A percentile compares a stretch with the other conserved stretches of the same genome.
Evolutionary conservation across 1,139 yeast genomes (phyloP).

Genomic region (Zygoascus meyerae): DNA sequence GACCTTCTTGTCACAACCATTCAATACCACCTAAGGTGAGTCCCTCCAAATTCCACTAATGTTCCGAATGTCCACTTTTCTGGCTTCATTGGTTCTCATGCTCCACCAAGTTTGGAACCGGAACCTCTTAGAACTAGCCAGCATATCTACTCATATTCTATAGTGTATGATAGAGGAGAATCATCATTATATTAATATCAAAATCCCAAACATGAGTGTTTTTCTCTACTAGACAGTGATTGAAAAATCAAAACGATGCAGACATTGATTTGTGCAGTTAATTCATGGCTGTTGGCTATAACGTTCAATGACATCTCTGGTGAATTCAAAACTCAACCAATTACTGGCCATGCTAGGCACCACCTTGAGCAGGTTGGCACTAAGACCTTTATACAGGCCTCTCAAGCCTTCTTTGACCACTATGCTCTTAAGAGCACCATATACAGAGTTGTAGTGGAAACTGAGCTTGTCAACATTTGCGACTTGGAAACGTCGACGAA

Average conservation of each 20-base stretch:
- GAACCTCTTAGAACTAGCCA: too few relatives aligned
- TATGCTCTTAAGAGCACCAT: constrained; percentile 65
- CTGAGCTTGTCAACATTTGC: constrained; percentile 83
- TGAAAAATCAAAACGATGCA: neutral
- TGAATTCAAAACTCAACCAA: constrained; percentile 78
- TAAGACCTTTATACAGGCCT: constrained; percentile 84
- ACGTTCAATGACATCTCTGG: constrained; percentile 38
- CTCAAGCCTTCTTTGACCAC: constrained; percentile 64
- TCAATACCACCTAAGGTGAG: too few relatives aligned
- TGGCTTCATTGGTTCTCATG: too few relatives aligned
- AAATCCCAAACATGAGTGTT: too few relatives aligned
- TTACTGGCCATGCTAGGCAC: constrained; percentile 95
- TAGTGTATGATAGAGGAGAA: neutral
- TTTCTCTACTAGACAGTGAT: neutral
- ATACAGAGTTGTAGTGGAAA: constrained; percentile 66
- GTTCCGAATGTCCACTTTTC: too few relatives aligned
- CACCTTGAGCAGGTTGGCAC: constrained; percentile 84
- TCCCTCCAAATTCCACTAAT: too few relatives aligned
- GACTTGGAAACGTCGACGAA: constrained; percentile 87
- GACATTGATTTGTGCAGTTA: neutral
- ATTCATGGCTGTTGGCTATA: neutral
- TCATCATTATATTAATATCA: neutral
- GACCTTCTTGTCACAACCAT: too few relatives aligned
- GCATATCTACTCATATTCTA: too few relatives aligned
- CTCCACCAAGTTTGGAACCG: too few relatives aligned